Base-by-base conservation (phyloP, 345 rosid species). In the Salix koriyanagi region DNA sequence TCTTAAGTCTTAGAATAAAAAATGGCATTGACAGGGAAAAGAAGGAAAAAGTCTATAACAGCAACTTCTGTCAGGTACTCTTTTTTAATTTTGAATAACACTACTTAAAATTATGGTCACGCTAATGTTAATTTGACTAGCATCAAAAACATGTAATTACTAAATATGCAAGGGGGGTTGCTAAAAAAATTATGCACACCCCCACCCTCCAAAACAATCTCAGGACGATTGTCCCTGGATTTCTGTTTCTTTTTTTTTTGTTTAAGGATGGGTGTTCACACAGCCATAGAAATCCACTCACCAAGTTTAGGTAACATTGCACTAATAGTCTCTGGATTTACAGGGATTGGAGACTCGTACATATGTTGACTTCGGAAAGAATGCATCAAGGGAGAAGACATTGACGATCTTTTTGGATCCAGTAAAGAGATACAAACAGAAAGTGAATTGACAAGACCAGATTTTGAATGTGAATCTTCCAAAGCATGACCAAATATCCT, bases 251-350 rank as follows among this genome's bases (percentile, higher is more conserved):
- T 3, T 56, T 58, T 58, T 9, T n/a, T 56, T 56, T 2, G 4
- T 12, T 58, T 58, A 4, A 10, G 26, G 28, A 25, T 26, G 15
- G 11, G 28, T 23, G 23, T n/a, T 56, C 52, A 8, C 19, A 66
- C 19, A 69, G 39, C 39, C 16, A n/a, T 10, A 65, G 18, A 44
- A 64, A 48, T 61, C 37, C 76, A 37, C 97, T 87, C 81, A 96
- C 99, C 87, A 78, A 94, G 97, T 84, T 86, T 92, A 75, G 99
- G 99, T 76, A 96, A 88, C 99, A 96, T 94, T 67, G 99, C 99
- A 82, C 71, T 74, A 42, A 94, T 83, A 52, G 99, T 96, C 88
- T 96, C 97, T 60, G 87, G 87, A 85, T 90, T 87, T 76, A 91
- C 91, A 76, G 91, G 88, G 79, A 88, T 82, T 60, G 96, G 90